A percentile compares a stretch with the other conserved stretches of the same genome.
These are phyloP conservation scores for Daldinia eschscholtzii DNA, from an alignment of 2,329 filamentous ascomycete genomes.

Conservation along the genomic window DNA sequence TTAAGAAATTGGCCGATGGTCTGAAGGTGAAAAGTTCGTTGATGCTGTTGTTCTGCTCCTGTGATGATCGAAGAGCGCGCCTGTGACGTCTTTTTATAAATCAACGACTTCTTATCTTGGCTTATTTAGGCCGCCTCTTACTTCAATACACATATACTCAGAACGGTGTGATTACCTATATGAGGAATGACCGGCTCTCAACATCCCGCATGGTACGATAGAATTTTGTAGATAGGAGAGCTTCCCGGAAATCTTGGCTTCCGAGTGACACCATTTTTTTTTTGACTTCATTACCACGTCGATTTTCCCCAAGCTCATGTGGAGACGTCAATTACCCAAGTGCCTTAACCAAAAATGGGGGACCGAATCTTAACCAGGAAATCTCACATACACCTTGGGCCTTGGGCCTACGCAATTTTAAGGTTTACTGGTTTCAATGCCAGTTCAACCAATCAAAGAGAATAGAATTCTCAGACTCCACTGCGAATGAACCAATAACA, in stretches of 20 bases:
- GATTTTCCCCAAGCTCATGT: conserved; percentile 27
- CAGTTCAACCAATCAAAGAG: neutral
- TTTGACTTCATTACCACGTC: conserved; percentile 27
- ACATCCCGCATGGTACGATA: conserved; percentile 49
- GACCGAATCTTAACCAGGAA: neutral
- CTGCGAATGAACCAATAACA: neutral
- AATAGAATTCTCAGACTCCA: neutral
- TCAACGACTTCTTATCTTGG: neutral
- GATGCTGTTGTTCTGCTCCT: conserved; percentile 6
- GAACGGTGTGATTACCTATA: neutral
- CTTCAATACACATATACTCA: conserved; percentile 6
- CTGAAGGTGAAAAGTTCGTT: conserved; percentile 7
- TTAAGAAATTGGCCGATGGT: neutral
- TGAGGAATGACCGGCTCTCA: conserved; percentile 40
- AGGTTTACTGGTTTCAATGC: conserved; percentile 1
- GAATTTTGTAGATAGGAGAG: conserved; percentile 18
- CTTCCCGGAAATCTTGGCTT: conserved; percentile 34
- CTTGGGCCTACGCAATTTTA: neutral
- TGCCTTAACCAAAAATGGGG: neutral
- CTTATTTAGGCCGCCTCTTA: neutral
- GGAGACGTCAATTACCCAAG: conserved; percentile 7
- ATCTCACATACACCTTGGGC: neutral
- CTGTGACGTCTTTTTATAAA: conserved; percentile 20
- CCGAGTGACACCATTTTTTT: conserved; percentile 40
- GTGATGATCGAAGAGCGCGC: neutral